Conservation (phyloP, 208 protist species). For the Leishmania arabica region DNA sequence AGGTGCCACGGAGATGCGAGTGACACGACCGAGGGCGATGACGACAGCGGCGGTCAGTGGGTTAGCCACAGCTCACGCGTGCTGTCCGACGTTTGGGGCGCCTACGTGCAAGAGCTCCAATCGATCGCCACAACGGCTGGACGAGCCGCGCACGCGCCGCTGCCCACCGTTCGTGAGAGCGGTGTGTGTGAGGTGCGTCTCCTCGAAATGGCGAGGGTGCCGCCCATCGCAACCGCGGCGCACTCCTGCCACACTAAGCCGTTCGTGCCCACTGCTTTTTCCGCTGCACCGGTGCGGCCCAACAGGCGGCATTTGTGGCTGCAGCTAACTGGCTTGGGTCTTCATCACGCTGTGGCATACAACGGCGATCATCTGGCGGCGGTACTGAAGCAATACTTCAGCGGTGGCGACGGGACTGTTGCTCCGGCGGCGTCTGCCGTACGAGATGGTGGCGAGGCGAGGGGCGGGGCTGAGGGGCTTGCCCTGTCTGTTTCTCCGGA, state of each 20-base stretch:
- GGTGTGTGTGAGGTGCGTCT: slow-evolving; percentile 27
- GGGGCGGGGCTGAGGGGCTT: neutral
- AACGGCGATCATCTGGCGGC: slow-evolving; percentile 58
- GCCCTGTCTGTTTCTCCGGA: neutral
- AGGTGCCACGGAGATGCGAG: neutral
- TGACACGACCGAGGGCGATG: neutral
- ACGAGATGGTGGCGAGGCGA: neutral
- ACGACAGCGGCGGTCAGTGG: neutral
- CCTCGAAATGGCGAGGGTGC: slow-evolving; percentile 1
- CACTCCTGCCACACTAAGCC: neutral
- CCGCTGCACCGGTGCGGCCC: neutral
- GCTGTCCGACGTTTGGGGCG: slow-evolving; percentile 15
- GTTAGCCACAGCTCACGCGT: neutral
- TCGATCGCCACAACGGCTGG: neutral
- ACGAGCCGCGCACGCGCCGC: neutral
- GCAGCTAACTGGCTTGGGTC: slow-evolving; percentile 34
- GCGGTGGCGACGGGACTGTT: slow-evolving; percentile 4
- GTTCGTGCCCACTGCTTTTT: neutral
- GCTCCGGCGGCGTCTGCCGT: neutral
- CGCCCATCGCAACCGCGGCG: neutral
- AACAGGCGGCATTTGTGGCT: slow-evolving; percentile 27
- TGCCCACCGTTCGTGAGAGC: neutral
- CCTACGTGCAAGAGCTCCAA: slow-evolving; percentile 19
- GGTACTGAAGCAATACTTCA: slow-evolving; percentile 55
- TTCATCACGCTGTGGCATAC: slow-evolving; percentile 50